Evolutionary conservation across 495 filamentous ascomycete genomes (phyloP), one percentile per base, ranked within the genome.

Genomic region (Talaromyces stipitatus): DNA sequence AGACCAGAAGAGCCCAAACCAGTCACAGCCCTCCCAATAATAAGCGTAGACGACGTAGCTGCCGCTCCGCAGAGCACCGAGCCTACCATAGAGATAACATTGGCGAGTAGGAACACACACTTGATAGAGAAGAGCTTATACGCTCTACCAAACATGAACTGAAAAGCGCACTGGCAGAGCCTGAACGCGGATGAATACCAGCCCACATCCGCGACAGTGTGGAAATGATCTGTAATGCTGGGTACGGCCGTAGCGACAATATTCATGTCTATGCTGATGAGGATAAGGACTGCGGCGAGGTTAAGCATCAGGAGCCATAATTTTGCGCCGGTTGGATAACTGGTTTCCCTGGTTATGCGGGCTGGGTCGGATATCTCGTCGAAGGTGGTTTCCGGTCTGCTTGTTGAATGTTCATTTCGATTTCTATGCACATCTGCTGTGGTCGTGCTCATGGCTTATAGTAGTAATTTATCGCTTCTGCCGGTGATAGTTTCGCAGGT

Each of bases 171-270:
- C 30, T 75, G 68, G 54, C 74, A 77, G 0, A 85, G 68, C 24
- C 84, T 74, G 64, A 80, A 83, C 11, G 77, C 71, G 4, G 77
- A 69, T 6, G 76, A 78, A 63, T 85, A 83, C 80, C 79, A 83
- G 0, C 72, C 73, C 0, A 82, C 70, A 51, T 80, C 68, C 1
- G 61, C 66, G 12, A 78, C 56, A 5, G 71, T 70, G 53, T 70
- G 57, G 58, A 80, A 81, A 29, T 79, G 66, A 59, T 77, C 69
- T 0, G 75, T 74, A 48, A 78, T 78, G 20, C 57, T 67, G 4
- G 78, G 78, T 12, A 79, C 74, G 10, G 78, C 78, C 5, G 75
- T 80, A 3, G 76, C 75, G 23, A 78, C 70, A 33, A 80, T 78
- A 30, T 59, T 69, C 54, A 53, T 56, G 56, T 68, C 66, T 24